Percentiles rank a stretch among this genome's conserved stretches.
Conservation (phyloP, 345 rosid species). For the Chamaenerion angustifolium region DNA sequence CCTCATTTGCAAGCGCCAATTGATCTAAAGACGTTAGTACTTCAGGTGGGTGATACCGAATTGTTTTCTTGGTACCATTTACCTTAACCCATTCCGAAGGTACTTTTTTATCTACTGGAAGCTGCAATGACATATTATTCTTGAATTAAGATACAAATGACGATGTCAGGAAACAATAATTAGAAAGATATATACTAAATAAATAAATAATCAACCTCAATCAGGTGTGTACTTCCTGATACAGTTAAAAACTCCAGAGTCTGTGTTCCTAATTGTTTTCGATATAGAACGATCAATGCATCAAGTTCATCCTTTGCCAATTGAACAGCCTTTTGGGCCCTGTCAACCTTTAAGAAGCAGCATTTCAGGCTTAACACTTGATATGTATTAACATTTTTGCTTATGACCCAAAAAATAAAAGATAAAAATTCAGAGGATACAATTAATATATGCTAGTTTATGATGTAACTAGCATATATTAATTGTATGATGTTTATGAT, state of each 20-base stretch:
- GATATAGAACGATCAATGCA: conserved; percentile 29
- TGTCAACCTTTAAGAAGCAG: conserved; percentile 40
- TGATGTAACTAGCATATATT: too few species aligned
- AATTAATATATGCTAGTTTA: conserved; percentile 3
- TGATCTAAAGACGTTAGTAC: conserved; percentile 59
- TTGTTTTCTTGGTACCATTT: conserved; percentile 69
- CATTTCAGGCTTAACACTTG: not conserved
- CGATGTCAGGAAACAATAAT: too few species aligned
- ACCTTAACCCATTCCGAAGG: conserved; percentile 75
- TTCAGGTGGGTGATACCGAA: conserved; percentile 93
- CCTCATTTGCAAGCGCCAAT: conserved; percentile 66
- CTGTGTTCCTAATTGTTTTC: conserved; percentile 33
- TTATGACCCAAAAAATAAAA: conserved; percentile 2
- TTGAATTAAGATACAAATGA: conserved; percentile 1
- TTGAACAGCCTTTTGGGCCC: conserved; percentile 50
- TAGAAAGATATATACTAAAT: not conserved
- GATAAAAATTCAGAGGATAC: conserved; percentile 5
- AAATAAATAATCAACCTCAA: conserved; percentile 36
- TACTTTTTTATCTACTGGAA: conserved; percentile 54
- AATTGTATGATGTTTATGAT: too few species aligned
- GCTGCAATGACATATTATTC: conserved; percentile 25
- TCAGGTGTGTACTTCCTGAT: conserved; percentile 52
- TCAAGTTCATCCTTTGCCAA: conserved; percentile 43
- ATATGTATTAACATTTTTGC: not conserved
- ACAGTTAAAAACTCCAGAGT: conserved; percentile 45